These are phyloP conservation scores for Pancytospora philotis DNA, from an alignment of 371 early-diverging fungal genomes.

Conservation along the genomic window DNA sequence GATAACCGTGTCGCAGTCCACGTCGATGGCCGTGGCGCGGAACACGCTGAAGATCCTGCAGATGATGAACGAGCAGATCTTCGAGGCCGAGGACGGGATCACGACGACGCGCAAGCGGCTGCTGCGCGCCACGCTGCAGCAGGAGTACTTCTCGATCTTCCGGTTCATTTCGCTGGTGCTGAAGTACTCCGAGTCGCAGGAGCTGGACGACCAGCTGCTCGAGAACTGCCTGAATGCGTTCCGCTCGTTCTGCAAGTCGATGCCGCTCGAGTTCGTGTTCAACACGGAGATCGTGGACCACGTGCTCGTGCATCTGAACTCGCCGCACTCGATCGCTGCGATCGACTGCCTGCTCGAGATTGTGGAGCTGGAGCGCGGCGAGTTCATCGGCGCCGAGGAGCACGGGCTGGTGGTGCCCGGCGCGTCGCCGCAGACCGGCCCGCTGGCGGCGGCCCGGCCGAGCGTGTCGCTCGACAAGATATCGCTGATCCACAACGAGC, in stretches of 20 bases:
- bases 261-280: conserved; percentile 86
- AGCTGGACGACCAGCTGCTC: conserved; percentile 63
- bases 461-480: conserved; percentile 27
- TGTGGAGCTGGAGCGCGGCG: conserved; percentile 29
- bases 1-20: conserved; percentile 71
- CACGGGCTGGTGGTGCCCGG: neutral
- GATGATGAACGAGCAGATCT: conserved; percentile 79
- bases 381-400: neutral
- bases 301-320: conserved; percentile 51
- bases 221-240: conserved; percentile 79
- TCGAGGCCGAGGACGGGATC: conserved; percentile 87
- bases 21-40: conserved; percentile 78
- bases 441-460: neutral
- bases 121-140: conserved; percentile 79
- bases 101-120: conserved; percentile 78
- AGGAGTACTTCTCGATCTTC: conserved; percentile 85
- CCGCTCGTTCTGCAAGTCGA: conserved; percentile 81
- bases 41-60: conserved; percentile 96
- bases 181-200: conserved; percentile 61
- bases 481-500: conserved; percentile 13
- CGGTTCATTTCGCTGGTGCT: conserved; percentile 83
- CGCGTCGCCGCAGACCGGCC: neutral
- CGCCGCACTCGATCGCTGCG: conserved; percentile 29
- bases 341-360: conserved; percentile 44
- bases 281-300: conserved; percentile 74